phyloP scores from a whole-genome alignment of 306 rosid species.

The Prunus mume region DNA sequence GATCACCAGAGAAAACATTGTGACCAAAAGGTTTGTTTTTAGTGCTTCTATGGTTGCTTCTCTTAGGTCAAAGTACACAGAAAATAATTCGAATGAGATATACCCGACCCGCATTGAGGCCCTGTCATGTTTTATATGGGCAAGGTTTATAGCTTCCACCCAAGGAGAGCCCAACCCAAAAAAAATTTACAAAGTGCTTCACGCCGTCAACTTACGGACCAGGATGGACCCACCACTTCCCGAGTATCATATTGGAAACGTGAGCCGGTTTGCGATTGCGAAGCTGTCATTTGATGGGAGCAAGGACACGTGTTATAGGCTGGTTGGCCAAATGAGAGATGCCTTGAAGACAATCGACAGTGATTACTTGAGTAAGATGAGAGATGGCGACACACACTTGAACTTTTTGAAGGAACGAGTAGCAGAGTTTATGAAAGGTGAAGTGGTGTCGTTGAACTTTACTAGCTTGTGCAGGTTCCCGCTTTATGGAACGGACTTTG shows the following conservation, averaged over 20 bases:
- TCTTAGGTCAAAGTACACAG: slow-evolving; percentile 5
- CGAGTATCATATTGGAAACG: slow-evolving; percentile 24
- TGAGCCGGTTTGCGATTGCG: slow-evolving; percentile 15
- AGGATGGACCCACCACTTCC: slow-evolving; percentile 25
- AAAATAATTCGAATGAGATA: not conserved
- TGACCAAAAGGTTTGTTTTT: slow-evolving; percentile 25
- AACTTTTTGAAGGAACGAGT: slow-evolving; percentile 3
- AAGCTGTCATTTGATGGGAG: slow-evolving; percentile 1
- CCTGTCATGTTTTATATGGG: slow-evolving; percentile 17
- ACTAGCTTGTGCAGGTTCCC: slow-evolving; percentile 35
- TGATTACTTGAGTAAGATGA: not conserved
- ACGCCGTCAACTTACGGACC: slow-evolving; percentile 11
- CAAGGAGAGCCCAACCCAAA: slow-evolving; percentile 10
- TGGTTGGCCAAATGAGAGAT: slow-evolving; percentile 18
- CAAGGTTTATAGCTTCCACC: slow-evolving; percentile 17
- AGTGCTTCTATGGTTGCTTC: slow-evolving; percentile 16
- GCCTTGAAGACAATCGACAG: slow-evolving; percentile 11
- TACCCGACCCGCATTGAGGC: slow-evolving; percentile 17
- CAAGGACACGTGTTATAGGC: not conserved
- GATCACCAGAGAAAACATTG: slow-evolving; percentile 15
- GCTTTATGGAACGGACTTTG: slow-evolving; percentile 35
- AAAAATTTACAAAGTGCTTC: not conserved
- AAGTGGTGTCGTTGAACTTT: slow-evolving; percentile 17
- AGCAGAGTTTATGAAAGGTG: slow-evolving; percentile 16
- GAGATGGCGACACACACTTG: not conserved